Conservation (phyloP, 805 yeast genomes). For the Cyberlindnera nakhonratchasimensis region DNA sequence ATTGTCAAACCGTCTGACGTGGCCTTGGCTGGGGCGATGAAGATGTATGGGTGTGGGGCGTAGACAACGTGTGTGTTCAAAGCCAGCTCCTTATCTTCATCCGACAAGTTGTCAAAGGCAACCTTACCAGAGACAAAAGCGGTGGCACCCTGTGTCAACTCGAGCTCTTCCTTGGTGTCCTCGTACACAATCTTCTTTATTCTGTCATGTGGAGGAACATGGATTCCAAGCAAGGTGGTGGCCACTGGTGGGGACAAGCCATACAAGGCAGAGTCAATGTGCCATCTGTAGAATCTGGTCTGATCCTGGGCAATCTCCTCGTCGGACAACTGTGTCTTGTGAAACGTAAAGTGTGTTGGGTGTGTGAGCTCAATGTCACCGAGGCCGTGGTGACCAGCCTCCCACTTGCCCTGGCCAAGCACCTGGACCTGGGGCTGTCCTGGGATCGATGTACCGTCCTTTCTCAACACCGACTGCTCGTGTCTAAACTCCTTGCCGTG, state of each 20-base stretch:
- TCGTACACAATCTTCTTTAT: conserved; percentile 65
- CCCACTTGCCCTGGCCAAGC: conserved; percentile 74
- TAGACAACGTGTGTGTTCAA: conserved; percentile 77
- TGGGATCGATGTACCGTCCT: conserved; percentile 79
- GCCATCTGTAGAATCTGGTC: conserved; percentile 92
- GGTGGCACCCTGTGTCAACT: conserved; percentile 80
- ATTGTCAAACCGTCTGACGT: conserved; percentile 85
- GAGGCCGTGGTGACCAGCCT: conserved; percentile 52
- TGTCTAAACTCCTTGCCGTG: conserved; percentile 79
- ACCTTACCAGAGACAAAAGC: conserved; percentile 83
- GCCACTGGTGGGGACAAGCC: conserved; percentile 83
- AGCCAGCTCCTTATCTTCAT: conserved; percentile 71
- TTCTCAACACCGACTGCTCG: conserved; percentile 62
- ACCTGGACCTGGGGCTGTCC: conserved; percentile 87
- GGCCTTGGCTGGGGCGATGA: conserved; percentile 75
- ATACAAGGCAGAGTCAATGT: conserved; percentile 85
- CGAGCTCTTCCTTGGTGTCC: conserved; percentile 59
- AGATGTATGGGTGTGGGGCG: conserved; percentile 92
- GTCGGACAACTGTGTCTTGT: conserved; percentile 59
- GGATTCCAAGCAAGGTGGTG: conserved; percentile 79
- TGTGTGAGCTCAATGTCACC: conserved; percentile 64
- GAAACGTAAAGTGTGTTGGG: conserved; percentile 82
- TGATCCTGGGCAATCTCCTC: conserved; percentile 57
- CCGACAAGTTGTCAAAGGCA: conserved; percentile 64
- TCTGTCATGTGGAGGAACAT: conserved; percentile 68